phyloP scores from a whole-genome alignment of 2,329 filamentous ascomycete species.

The Trichoderma sp. region DNA sequence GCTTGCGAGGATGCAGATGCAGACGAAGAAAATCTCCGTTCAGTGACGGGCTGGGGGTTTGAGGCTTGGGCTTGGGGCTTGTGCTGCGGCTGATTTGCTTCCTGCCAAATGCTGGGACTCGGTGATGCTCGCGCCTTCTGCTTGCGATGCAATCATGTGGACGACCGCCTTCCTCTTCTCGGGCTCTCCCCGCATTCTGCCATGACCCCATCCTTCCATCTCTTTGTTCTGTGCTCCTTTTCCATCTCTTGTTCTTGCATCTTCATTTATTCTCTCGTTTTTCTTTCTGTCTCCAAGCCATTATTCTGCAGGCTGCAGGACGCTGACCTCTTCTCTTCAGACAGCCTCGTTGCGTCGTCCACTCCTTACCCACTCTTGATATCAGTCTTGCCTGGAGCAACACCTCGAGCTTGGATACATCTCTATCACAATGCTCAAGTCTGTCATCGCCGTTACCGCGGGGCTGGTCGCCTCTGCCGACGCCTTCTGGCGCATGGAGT shows the following conservation, averaged over 20 bases:
- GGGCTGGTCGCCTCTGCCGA: slow-evolving; percentile 45
- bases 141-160: neutral
- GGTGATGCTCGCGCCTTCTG: slow-evolving; percentile 10
- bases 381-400: slow-evolving; percentile 24
- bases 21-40: slow-evolving; percentile 8
- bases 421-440: slow-evolving; percentile 39
- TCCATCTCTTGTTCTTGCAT: neutral
- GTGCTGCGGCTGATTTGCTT: neutral
- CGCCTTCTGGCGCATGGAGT: slow-evolving; percentile 91
- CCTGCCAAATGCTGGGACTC: neutral
- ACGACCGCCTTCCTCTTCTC: slow-evolving; percentile 6
- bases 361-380: slow-evolving; percentile 33
- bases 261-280: neutral
- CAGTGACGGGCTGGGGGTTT: slow-evolving; percentile 1
- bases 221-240: neutral
- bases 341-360: slow-evolving; percentile 42
- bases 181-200: slow-evolving; percentile 6
- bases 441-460: slow-evolving; percentile 36
- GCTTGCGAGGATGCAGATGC: neutral
- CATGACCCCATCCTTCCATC: neutral
- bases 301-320: neutral
- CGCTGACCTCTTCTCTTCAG: slow-evolving; percentile 31
- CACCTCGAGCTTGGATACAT: slow-evolving; percentile 33
- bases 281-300: neutral
- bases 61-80: neutral